Conservation (phyloP, 2,329 filamentous ascomycete genomes). For the Bipolaris gigantea region DNA sequence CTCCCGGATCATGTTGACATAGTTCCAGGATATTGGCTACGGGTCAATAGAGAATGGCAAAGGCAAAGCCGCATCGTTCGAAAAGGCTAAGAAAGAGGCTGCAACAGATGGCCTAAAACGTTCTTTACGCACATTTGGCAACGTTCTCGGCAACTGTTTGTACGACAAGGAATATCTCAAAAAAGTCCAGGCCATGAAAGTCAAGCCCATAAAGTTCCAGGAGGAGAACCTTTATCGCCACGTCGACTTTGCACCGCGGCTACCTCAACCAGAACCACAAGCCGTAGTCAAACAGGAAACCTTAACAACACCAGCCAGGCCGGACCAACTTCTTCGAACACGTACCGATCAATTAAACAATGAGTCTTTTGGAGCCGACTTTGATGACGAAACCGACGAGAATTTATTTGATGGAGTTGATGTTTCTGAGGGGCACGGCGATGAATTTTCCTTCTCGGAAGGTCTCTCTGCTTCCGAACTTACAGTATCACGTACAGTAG, state of each 20-base stretch:
- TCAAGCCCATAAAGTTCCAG: conserved; percentile 74
- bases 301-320: conserved; percentile 26
- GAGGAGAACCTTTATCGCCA: conserved; percentile 81
- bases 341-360: conserved; percentile 39
- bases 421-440: conserved; percentile 66
- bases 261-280: conserved; percentile 43
- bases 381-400: conserved; percentile 60
- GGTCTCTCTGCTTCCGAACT: conserved; percentile 22
- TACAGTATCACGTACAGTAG: conserved; percentile 14
- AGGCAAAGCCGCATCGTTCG: conserved; percentile 91
- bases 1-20: conserved; percentile 9
- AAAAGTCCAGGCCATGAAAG: conserved; percentile 89
- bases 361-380: conserved; percentile 46
- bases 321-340: conserved; percentile 29
- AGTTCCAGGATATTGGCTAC: conserved; percentile 80
- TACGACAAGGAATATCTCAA: conserved; percentile 94
- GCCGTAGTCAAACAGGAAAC: conserved; percentile 33
- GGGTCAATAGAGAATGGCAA: conserved; percentile 96
- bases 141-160: conserved; percentile 95
- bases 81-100: conserved; percentile 98
- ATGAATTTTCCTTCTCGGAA: conserved; percentile 36
- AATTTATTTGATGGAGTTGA: conserved; percentile 60
- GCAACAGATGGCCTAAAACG: conserved; percentile 93
- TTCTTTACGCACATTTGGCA: conserved; percentile 87
- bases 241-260: conserved; percentile 63